These are phyloP conservation scores for Hyaloscypha finlandica DNA, from an alignment of 495 filamentous ascomycete species.

Conservation along the genomic window DNA sequence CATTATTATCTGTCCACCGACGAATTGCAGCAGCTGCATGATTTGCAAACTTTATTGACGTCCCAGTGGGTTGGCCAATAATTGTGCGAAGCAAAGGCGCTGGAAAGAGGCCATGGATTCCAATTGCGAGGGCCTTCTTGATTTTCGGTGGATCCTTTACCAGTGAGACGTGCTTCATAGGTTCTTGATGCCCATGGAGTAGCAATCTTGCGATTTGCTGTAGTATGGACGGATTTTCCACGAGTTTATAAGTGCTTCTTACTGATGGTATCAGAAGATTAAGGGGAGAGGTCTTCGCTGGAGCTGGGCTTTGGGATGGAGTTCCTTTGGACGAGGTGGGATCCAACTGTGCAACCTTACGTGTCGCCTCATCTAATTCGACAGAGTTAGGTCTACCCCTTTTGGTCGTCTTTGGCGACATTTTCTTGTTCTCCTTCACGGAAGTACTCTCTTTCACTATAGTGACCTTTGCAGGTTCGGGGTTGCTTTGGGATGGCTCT, in stretches of 20 bases:
- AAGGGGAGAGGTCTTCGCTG: conserved; percentile 38
- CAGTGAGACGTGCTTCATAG: conserved; percentile 70
- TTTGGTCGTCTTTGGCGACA: conserved; percentile 33
- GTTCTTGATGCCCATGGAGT: conserved; percentile 59
- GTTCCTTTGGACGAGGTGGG: conserved; percentile 37
- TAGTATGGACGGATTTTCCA: conserved; percentile 69
- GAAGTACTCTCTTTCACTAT: conserved; percentile 49
- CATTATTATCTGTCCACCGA: conserved; percentile 71
- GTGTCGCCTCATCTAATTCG: conserved; percentile 30
- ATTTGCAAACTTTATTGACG: conserved; percentile 89
- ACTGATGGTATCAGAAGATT: conserved; percentile 74
- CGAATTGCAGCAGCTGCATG: conserved; percentile 82
- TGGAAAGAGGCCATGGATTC: conserved; percentile 93
- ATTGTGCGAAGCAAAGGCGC: conserved; percentile 80
- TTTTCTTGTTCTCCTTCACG: conserved; percentile 40
- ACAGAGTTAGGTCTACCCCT: conserved; percentile 36
- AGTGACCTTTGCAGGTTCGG: conserved; percentile 59
- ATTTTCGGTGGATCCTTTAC: conserved; percentile 68
- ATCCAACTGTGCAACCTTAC: conserved; percentile 32
- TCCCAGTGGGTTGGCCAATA: conserved; percentile 92
- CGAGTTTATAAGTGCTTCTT: conserved; percentile 63
- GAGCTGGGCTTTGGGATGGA: conserved; percentile 35
- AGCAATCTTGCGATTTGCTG: conserved; percentile 70
- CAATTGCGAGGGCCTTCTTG: conserved; percentile 85
- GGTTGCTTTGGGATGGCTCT: conserved; percentile 62